These are phyloP conservation scores for Hyaloraphidium curvatum DNA, from an alignment of 192 early-diverging fungal species.

Conservation along the genomic window DNA sequence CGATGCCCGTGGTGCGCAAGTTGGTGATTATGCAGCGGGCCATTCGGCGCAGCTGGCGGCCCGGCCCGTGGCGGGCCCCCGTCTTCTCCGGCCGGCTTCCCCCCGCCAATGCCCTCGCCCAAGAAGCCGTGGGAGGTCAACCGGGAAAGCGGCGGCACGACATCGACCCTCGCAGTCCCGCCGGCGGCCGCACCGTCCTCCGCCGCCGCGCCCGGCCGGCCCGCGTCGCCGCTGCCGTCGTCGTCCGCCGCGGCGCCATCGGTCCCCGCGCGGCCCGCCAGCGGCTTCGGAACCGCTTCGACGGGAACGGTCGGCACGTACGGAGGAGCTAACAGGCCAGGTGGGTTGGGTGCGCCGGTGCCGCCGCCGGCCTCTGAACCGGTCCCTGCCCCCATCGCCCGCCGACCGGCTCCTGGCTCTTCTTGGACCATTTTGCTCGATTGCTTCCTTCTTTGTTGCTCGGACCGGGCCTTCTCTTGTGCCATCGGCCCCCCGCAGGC, in stretches of 20 bases:
- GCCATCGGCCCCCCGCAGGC: background rate
- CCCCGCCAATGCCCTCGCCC: slow-evolving; percentile 39
- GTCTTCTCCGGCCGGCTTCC: no score
- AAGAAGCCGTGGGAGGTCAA: slow-evolving; percentile 69
- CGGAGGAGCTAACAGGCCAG: slow-evolving; percentile 4
- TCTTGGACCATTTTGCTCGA: background rate
- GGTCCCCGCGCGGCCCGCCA: background rate
- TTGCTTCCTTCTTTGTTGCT: background rate
- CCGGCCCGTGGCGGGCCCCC: no score
- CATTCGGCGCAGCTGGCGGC: no score
- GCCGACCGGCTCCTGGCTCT: slow-evolving; percentile 10
- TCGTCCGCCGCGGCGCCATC: background rate
- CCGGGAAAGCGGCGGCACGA: slow-evolving; percentile 17
- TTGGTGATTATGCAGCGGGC: no score
- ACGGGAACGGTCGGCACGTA: slow-evolving; percentile 11
- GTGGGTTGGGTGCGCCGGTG: no score
- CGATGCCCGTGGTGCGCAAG: no score
- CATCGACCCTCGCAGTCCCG: slow-evolving; percentile 7
- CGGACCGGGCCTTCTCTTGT: background rate
- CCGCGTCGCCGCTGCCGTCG: slow-evolving; percentile 11
- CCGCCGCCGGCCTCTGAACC: no score
- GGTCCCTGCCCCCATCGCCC: background rate
- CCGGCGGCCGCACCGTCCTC: slow-evolving; percentile 12
- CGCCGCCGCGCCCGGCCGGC: no score
- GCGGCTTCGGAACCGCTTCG: slow-evolving; percentile 8